Percentiles rank a stretch among this genome's conserved stretches.
These are phyloP conservation scores for Scheffersomyces lignicola DNA, from an alignment of 1,139 yeast species.

Conservation along the genomic window DNA sequence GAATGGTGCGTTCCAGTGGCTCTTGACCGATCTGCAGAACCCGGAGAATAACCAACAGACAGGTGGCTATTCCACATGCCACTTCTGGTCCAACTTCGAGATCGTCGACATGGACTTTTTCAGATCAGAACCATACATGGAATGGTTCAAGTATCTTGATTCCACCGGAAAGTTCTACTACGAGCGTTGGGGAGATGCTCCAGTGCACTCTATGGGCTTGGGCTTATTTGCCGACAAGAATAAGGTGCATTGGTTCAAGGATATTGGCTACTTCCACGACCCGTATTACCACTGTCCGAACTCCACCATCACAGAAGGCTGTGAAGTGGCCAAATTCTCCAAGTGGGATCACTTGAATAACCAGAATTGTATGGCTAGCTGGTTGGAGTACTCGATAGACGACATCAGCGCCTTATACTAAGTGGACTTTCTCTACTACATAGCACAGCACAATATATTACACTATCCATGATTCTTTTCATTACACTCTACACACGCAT, in stretches of 20 bases:
- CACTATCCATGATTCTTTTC: not conserved
- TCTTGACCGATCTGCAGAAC: constrained; percentile 58
- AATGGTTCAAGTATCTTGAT: constrained; percentile 65
- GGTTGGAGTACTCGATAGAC: constrained; percentile 64
- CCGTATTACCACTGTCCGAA: constrained; percentile 76
- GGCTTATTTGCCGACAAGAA: constrained; percentile 68
- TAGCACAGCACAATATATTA: no score
- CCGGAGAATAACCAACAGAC: constrained; percentile 53
- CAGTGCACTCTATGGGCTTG: constrained; percentile 74
- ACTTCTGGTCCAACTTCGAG: constrained; percentile 84
- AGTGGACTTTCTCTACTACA: not conserved
- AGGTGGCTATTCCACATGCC: constrained; percentile 76
- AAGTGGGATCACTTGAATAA: constrained; percentile 41
- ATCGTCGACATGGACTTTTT: constrained; percentile 77
- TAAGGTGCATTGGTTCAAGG: constrained; percentile 81
- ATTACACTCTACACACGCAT: not conserved
- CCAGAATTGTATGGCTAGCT: constrained; percentile 74
- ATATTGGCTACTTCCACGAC: constrained; percentile 70
- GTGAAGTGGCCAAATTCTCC: constrained; percentile 34
- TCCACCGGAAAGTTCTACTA: constrained; percentile 73
- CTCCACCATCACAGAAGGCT: constrained; percentile 15
- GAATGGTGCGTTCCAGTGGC: constrained; percentile 64
- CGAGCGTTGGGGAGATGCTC: constrained; percentile 91
- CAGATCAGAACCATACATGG: constrained; percentile 60
- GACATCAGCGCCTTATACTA: constrained; percentile 19